Base-by-base conservation (phyloP, 1,284 basidiomycete genomes). In the Fomes fomentarius region DNA sequence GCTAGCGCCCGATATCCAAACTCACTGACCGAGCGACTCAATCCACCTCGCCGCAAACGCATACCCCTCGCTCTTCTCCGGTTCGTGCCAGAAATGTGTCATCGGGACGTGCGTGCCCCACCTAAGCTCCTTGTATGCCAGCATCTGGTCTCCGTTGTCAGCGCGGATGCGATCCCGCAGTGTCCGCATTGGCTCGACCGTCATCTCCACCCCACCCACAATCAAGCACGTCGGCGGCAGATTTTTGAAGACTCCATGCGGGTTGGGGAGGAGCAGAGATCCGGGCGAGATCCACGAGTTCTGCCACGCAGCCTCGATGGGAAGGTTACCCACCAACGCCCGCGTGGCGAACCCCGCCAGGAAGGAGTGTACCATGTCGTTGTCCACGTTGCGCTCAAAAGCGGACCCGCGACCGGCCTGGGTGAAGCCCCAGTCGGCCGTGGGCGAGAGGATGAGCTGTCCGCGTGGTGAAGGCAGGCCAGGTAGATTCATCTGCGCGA, bases 361-460 rank as follows among this genome's bases (percentile, higher is more conserved):
- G 34, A 54, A 40, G 22, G 21, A 41, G 45, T 56, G 56, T 12
- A 83, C 61, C 60, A 76, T 79, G 63, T 83, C 81, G 5, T 75
- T 71, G 15, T 60, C 41, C 1, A 76, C 77, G 28, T 30, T 7
- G 28, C 28, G 28, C 28, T 30, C 28, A 12, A 30, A 30, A 7
- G 28, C 28, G 24, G 69, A 69, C 8, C 62, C 66, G 0, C 72
- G 64, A 7, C 63, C 49, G 17, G 64, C 55, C 56, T 76, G 70
- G 11, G 72, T 72, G 2, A 50, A 51, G 22, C 74, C 67, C 3
- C 84, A 57, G 61, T 88, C 85, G 19, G 65, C 65, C 83, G 82
- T 84, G 0, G 84, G 84, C 1, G 83, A 84, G 48, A 83, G 70
- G 8, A 82, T 72, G 30, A 87, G 67, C n/a, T 87, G 68, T 2